Evolutionary conservation across 345 rosid species (phyloP).

Genomic region (Punica granatum): DNA sequence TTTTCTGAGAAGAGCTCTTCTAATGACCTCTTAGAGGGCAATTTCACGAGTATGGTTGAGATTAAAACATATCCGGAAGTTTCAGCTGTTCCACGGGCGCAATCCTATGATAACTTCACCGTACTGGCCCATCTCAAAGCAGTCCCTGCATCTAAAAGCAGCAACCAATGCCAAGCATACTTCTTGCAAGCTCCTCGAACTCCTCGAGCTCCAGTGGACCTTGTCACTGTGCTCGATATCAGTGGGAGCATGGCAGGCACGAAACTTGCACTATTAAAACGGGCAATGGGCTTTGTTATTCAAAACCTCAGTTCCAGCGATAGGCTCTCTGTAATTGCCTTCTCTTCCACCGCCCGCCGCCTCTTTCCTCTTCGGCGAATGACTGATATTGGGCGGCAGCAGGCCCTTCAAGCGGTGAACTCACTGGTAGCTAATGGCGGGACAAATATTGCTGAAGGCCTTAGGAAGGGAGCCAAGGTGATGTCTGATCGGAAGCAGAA

Average conservation of each 20-base stretch:
- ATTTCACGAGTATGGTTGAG: constrained; percentile 34
- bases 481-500: constrained; percentile 77
- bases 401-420: constrained; percentile 83
- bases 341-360: constrained; percentile 92
- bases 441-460: constrained; percentile 93
- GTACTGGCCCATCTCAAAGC: constrained; percentile 78
- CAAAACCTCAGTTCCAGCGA: constrained; percentile 87
- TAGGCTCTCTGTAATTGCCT: constrained; percentile 93
- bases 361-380: constrained; percentile 73
- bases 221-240: constrained; percentile 86
- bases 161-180: constrained; percentile 22
- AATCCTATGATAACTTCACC: constrained; percentile 50
- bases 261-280: constrained; percentile 85
- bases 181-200: constrained; percentile 31
- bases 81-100: constrained; percentile 43
- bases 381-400: constrained; percentile 70
- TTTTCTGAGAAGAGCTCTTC: constrained; percentile 27
- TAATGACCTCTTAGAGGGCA: constrained; percentile 19
- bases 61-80: constrained; percentile 70
- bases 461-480: constrained; percentile 83
- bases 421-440: constrained; percentile 93
- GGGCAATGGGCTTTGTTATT: constrained; percentile 98
- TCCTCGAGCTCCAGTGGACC: constrained; percentile 76
- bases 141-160: constrained; percentile 38
- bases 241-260: constrained; percentile 99